Evolutionary conservation across 2,329 filamentous ascomycete genomes (phyloP).

Genomic region (Raffaelea albimanens): DNA sequence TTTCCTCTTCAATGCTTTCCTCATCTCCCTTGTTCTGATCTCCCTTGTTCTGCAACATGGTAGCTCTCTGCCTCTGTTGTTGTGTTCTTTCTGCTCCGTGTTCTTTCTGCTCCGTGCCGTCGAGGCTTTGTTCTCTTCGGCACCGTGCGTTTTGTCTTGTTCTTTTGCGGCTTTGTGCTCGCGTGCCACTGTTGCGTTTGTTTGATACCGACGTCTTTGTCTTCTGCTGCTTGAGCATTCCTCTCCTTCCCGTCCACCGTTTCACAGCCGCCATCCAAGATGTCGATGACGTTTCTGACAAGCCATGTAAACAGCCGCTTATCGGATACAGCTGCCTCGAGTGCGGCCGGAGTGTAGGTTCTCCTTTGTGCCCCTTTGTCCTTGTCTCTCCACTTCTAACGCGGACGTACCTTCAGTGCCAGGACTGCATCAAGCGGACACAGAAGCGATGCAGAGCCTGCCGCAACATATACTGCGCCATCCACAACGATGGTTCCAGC

Average conservation of each 20-base stretch:
- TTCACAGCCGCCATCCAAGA: neutral
- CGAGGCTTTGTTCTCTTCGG: neutral
- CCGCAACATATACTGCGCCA: constrained; percentile 69
- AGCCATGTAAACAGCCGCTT: too few relatives aligned
- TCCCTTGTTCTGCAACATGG: neutral
- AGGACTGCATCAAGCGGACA: constrained; percentile 61
- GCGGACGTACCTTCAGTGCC: constrained; percentile 48
- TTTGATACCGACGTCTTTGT: neutral
- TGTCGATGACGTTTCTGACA: too few relatives aligned
- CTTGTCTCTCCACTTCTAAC: neutral
- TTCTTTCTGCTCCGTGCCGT: neutral
- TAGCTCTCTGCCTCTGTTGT: neutral
- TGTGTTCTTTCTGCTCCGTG: neutral
- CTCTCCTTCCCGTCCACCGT: neutral
- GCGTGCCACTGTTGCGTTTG: neutral
- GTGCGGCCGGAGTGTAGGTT: constrained; percentile 67
- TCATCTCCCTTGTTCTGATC: neutral
- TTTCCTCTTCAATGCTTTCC: neutral
- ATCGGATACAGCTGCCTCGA: constrained; percentile 61
- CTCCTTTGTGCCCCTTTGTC: neutral
- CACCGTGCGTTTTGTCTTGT: neutral
- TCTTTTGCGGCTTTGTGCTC: neutral
- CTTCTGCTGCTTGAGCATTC: too few relatives aligned
- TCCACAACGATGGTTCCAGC: constrained; percentile 75
- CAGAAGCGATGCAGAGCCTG: constrained; percentile 66